Evolutionary conservation across 2,329 filamentous ascomycete species (phyloP), one percentile per base, ranked within the genome.

Genomic region (Pseudogymnoascus sp.): DNA sequence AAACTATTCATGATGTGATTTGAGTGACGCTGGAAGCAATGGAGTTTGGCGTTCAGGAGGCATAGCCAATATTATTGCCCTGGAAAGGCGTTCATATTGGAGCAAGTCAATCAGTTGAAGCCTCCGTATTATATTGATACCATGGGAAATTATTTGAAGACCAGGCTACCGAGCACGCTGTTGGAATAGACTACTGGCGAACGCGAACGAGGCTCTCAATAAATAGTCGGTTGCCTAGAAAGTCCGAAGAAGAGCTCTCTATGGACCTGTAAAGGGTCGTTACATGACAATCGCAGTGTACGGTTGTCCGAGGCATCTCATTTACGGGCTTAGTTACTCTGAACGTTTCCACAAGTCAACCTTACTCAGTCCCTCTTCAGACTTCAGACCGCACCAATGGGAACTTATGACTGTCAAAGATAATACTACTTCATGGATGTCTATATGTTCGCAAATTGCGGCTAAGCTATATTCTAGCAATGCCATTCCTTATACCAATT

Each of bases 371-470:
- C 31, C 8, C 15, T 41, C 21, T 60, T 41, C 35, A 42, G 13
- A 39, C 2, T 7, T 27, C 3, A 25, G 17, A 6, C 21, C 13
- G n/a, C 17, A 41, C 7, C 9, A 61, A 36, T 5, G 21, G 21
- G 21, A 21, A 58, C 12, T 10, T 21, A 38, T 35, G 31, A 51
- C n/a, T 4, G 8, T 27, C 5, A 5, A 12, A 59, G 15, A 29
- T 13, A 59, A 38, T 21, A 27, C 17, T 13, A 42, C 21, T 39
- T 25, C 31, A 35, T 21, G 13, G 33, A 27, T 62, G n/a, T 62
- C 42, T 48, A 17, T 61, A 58, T 13, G 38, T 25, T 51, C 62
- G 25, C 67, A 60, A 41, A 73, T 69, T 74, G 78, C 68, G 77
- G 68, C 68, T 76, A 75, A 65, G 72, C 48, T 35, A 33, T 55